Base-by-base conservation (phyloP, 139 green algal species). In the Chlamydomonas eustigma region DNA sequence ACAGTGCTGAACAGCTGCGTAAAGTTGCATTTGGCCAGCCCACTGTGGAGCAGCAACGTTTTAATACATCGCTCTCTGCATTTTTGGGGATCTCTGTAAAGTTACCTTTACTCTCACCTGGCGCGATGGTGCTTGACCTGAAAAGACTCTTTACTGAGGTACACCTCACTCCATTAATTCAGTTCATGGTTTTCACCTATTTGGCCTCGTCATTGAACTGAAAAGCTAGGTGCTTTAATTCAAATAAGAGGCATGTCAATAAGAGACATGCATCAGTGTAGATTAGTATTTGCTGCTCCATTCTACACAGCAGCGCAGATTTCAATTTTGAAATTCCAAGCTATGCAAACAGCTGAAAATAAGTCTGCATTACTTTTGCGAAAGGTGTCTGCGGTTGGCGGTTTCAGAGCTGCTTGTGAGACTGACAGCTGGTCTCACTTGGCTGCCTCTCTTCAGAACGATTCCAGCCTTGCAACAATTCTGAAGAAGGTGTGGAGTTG, bases 71-170 rank as follows among this genome's bases (percentile, higher is more conserved):
- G 5, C 66, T 73, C 4, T 39, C 31, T 2, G 32, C 31, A 2
- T 73, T 73, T 37, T 37, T 73, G 66, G 66, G 33, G 6, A 37
- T 73, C 2, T 18, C 66, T 8, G 66, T 73, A 37, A 51, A 51
- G 66, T 37, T 73, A 2, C 66, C 66, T 6, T 24, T 73, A 37
- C 66, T 73, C 36, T n/a, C 66, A 2, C 66, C 66, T 51, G 66
- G 66, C 2, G 66, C 66, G 2, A 18, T n/a, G 33, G 33, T n/a
- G 2, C 34, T 73, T 2, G 66, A 73, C 66, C 66, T 73, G 6
- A 73, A 51, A 37, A 18, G 31, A 1, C 66, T 73, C 18, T 68
- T 35, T 28, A 68, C 34, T 25, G 52, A 68, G 52, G 52, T 68
- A 22, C 12, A 22, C 12, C 12, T 58, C 44, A 58, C 44, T 22